These are phyloP conservation scores for Annona cherimola DNA, from an alignment of 164 flowering plant genomes.

Conservation along the genomic window DNA sequence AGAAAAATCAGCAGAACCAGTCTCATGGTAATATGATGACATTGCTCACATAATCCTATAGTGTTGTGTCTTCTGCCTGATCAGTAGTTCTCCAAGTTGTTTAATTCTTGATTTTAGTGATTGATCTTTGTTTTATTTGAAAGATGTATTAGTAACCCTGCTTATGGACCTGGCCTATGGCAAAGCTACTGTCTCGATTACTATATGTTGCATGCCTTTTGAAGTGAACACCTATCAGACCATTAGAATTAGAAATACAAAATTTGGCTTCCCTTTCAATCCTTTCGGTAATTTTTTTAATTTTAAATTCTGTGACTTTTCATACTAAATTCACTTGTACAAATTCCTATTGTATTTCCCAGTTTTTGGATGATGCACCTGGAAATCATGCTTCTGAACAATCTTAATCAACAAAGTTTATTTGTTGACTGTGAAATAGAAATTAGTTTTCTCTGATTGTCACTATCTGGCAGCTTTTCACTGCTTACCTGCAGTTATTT, in stretches of 20 bases:
- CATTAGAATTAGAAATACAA: background rate
- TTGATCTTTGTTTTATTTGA: too few species aligned
- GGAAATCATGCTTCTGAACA: background rate
- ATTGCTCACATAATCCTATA: background rate
- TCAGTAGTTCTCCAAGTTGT: background rate
- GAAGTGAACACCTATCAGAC: background rate
- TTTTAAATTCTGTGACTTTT: background rate
- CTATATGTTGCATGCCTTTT: background rate
- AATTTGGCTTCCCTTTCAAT: background rate
- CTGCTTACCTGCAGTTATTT: background rate
- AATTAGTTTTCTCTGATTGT: background rate
- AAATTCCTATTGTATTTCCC: background rate
- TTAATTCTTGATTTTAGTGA: background rate
- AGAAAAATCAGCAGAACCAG: too few species aligned
- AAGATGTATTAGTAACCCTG: background rate
- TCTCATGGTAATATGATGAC: background rate
- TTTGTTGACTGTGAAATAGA: background rate
- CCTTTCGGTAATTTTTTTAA: background rate
- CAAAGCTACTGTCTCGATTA: background rate
- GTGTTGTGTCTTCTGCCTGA: background rate
- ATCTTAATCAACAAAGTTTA: background rate
- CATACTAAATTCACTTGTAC: background rate
- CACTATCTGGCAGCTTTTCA: background rate
- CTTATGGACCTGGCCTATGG: too few species aligned
- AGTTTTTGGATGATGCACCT: background rate